Evolutionary conservation across 2,329 filamentous ascomycete species (phyloP), one percentile per base, ranked within the genome.

Genomic region (Trichophyton rubrum): DNA sequence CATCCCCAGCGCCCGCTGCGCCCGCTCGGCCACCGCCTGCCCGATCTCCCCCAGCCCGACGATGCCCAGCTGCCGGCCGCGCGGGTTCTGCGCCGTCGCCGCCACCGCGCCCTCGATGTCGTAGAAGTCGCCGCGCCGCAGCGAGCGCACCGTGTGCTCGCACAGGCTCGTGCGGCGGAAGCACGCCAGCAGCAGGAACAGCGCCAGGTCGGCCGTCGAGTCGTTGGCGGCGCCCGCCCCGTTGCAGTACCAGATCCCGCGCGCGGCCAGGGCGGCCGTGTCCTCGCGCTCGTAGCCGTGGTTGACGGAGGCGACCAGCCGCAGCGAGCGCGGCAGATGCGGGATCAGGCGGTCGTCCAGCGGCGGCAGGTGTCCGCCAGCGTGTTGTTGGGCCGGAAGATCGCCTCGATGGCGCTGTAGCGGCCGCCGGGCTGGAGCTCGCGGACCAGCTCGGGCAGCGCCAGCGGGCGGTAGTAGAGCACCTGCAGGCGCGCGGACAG

Each of bases 11-110:
- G 62, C 61, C 47, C 43, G 24, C 24, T 27, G 17, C 3, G 64
- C 64, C 40, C 64, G 47, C 20, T 41, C 27, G 2, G 64, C 60
- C 22, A 57, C 60, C 35, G 62, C 62, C 9, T 57, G 22, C 11
- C 64, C 64, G 22, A 65, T 59, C 43, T 62, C 47, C 33, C 64
- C 64, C 61, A 65, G 60, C 35, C 64, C 64, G 27, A 65, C 61
- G 22, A 65, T 53, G 2, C 64, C 64, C 13, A 65, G 60, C 9
- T 64, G 59, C 22, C 61, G 62, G 45, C 61, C 61, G 20, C 61
- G 59, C 35, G 64, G 60, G 43, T 62, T 62, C 17, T 62, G 56
- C 11, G 61, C 58, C n/a, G 33, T 30, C 3, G 56, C 20, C n/a
- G 56, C 40, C 27, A 61, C 58, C 30, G 51, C 43, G 7, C 45